phyloP scores from a whole-genome alignment of 805 yeast species.

The Monosporozyma unispora region DNA sequence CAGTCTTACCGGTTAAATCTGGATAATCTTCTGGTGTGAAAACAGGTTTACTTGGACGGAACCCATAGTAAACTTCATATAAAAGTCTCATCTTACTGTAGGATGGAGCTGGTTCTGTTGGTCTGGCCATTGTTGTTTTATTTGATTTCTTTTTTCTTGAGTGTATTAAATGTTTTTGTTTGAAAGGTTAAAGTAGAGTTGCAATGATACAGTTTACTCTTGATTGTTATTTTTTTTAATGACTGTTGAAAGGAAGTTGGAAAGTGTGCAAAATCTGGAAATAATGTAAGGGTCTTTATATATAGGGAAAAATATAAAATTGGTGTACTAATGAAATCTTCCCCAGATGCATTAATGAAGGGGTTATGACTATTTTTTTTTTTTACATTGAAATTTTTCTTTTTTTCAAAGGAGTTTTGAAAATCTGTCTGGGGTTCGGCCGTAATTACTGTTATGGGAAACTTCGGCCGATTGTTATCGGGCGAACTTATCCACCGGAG shows the following conservation, averaged over 20 bases:
- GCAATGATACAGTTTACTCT: neutral
- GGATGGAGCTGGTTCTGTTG: slow-evolving; percentile 23
- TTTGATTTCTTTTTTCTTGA: neutral
- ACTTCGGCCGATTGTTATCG: no score
- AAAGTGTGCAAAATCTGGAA: no score
- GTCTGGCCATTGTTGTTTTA: slow-evolving; percentile 13
- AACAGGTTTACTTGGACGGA: slow-evolving; percentile 23
- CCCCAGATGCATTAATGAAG: no score
- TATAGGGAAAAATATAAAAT: no score
- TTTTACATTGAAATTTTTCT: neutral
- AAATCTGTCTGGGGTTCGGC: no score
- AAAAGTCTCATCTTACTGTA: slow-evolving; percentile 8
- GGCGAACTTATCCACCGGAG: no score
- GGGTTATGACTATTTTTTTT: no score
- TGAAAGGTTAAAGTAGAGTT: neutral
- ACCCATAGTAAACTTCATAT: slow-evolving; percentile 16
- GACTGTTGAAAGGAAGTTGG: no score
- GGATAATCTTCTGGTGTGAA: slow-evolving; percentile 31
- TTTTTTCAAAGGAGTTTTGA: no score
- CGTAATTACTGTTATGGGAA: no score
- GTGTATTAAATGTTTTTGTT: neutral
- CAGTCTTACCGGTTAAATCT: slow-evolving; percentile 31
- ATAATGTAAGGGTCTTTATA: no score
- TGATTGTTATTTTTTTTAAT: neutral
- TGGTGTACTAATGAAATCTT: no score